Conservation (phyloP, 2,329 filamentous ascomycete genomes). For the Cadophora sp. region DNA sequence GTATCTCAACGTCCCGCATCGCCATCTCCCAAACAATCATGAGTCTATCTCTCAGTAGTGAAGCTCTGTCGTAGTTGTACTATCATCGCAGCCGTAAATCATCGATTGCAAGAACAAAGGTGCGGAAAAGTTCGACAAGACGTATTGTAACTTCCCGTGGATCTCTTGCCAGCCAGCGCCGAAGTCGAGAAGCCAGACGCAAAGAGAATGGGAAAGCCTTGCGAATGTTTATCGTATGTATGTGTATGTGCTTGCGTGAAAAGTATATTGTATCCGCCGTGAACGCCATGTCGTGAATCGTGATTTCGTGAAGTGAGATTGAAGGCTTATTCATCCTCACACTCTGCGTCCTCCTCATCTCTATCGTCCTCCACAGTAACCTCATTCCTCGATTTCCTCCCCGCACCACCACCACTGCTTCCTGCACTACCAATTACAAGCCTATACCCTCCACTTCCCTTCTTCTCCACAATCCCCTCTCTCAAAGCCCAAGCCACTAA, state of each 20-base stretch:
- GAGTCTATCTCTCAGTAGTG: neutral
- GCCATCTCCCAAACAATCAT: too few species aligned
- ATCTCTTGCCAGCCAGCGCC: neutral
- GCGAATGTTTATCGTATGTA: neutral
- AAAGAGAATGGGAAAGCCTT: neutral
- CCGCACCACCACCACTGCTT: neutral
- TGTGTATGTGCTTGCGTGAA: neutral
- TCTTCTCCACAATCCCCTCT: conserved; percentile 18
- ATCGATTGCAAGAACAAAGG: neutral
- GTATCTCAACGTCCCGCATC: conserved; percentile 8
- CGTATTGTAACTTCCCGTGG: neutral
- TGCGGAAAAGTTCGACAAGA: neutral
- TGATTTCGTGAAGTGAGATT: neutral
- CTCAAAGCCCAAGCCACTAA: conserved; percentile 18
- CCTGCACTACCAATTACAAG: neutral
- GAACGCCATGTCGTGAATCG: neutral
- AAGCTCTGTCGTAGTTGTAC: neutral
- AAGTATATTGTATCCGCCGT: neutral
- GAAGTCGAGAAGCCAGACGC: neutral
- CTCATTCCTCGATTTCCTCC: neutral
- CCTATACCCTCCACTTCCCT: neutral
- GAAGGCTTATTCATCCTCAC: conserved; percentile 16
- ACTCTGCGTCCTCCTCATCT: conserved; percentile 26
- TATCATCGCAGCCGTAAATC: neutral
- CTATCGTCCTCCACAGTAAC: conserved; percentile 11